Conservation (phyloP, 495 filamentous ascomycete genomes). For the Gamarada debralockiae region DNA sequence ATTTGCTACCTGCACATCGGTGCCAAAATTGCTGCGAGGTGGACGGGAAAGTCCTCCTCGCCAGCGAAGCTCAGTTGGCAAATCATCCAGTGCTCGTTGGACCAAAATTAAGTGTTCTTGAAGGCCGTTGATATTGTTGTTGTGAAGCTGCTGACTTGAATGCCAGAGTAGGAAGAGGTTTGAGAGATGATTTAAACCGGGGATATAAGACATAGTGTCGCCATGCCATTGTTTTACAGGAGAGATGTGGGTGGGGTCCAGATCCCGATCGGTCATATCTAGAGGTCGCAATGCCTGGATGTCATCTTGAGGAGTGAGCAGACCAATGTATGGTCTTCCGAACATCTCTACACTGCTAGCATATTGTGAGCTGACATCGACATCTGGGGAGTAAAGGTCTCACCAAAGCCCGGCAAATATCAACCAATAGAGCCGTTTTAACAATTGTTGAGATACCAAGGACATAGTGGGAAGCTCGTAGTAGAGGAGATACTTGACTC, state of each 20-base stretch:
- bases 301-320: conserved; percentile 7
- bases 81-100: conserved; percentile 9
- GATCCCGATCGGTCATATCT: conserved; percentile 4
- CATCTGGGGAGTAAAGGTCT: neutral
- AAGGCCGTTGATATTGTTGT: neutral
- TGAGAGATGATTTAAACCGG: conserved; percentile 9
- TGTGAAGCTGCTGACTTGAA: conserved; percentile 1
- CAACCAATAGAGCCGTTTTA: conserved; percentile 14
- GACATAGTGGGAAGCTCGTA: conserved; percentile 1
- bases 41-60: conserved; percentile 16
- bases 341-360: conserved; percentile 6
- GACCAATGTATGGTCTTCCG: conserved; percentile 1
- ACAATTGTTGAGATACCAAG: conserved; percentile 3
- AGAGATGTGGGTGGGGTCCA: conserved; percentile 1
- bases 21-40: conserved; percentile 16
- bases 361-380: neutral
- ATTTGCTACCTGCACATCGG: conserved; percentile 16
- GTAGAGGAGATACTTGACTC: conserved; percentile 13
- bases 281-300: conserved; percentile 2
- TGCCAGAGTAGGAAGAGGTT: conserved; percentile 18
- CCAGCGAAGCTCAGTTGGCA: conserved; percentile 11
- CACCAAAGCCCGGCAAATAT: conserved; percentile 12
- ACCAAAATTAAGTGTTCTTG: conserved; percentile 5
- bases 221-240: conserved; percentile 1
- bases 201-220: conserved; percentile 8